These are phyloP conservation scores for Amborella trichopoda DNA, from an alignment of 164 flowering plant species.

Conservation along the genomic window DNA sequence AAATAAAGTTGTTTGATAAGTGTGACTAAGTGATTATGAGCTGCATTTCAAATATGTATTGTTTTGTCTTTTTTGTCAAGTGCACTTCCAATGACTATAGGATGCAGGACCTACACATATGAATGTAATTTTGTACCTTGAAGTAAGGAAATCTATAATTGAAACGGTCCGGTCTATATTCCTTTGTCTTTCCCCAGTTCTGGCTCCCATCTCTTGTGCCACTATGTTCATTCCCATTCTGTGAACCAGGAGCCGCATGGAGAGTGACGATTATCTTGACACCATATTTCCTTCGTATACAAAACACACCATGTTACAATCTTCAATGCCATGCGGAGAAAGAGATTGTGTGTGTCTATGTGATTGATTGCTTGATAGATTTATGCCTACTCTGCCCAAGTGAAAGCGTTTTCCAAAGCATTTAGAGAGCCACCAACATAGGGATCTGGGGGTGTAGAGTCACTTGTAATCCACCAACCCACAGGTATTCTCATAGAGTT, in stretches of 20 bases:
- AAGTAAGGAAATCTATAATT: slow-evolving; percentile 50
- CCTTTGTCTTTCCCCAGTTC: slow-evolving; percentile 51
- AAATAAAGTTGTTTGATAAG: too few species aligned
- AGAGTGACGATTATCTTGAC: slow-evolving; percentile 42
- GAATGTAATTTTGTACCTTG: too few species aligned
- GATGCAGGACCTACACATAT: too few species aligned
- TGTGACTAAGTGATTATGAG: too few species aligned
- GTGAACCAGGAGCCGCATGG: slow-evolving; percentile 64
- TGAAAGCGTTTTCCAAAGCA: slow-evolving; percentile 38
- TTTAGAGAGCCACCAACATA: slow-evolving; percentile 39
- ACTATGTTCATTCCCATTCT: slow-evolving; percentile 55
- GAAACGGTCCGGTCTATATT: slow-evolving; percentile 39
- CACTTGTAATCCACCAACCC: slow-evolving; percentile 58
- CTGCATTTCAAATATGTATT: too few species aligned
- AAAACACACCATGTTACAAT: too few species aligned
- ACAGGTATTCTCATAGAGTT: slow-evolving; percentile 50
- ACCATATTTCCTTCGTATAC: slow-evolving; percentile 16
- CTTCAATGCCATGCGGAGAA: too few species aligned
- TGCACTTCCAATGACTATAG: too few species aligned
- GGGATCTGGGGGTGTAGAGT: slow-evolving; percentile 41
- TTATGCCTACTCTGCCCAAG: slow-evolving; percentile 40
- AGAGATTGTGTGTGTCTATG: too few species aligned
- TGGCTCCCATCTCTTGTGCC: slow-evolving; percentile 42
- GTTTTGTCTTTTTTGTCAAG: too few species aligned
- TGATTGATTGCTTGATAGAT: too few species aligned